These are phyloP conservation scores for Didymella segeticola DNA, from an alignment of 2,329 filamentous ascomycete species.

Conservation along the genomic window DNA sequence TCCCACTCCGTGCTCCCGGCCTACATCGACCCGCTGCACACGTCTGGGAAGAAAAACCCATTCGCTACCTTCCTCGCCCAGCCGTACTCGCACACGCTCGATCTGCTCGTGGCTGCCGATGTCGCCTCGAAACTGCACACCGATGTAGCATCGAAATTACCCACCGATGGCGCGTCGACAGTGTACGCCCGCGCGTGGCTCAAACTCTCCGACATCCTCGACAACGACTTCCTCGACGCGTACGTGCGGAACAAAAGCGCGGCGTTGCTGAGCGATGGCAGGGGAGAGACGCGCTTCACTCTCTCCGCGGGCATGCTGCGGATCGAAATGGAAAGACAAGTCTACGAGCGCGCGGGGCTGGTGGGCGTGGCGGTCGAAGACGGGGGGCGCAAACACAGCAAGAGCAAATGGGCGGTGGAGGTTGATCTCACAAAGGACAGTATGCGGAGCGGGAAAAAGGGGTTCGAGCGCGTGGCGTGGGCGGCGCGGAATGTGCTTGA, in stretches of 20 bases:
- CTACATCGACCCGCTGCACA: conserved; percentile 69
- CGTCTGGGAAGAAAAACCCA: conserved; percentile 70
- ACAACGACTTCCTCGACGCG: conserved; percentile 78
- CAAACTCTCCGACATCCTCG: conserved; percentile 73
- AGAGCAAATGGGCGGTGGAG: conserved; percentile 80
- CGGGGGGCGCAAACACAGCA: conserved; percentile 67
- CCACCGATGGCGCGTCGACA: too few species aligned
- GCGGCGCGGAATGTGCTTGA: conserved; percentile 80
- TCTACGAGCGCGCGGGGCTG: conserved; percentile 83
- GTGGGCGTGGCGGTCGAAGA: conserved; percentile 70
- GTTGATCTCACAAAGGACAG: conserved; percentile 74
- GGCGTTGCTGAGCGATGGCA: conserved; percentile 83
- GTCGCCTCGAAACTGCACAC: too few species aligned
- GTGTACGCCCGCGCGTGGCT: conserved; percentile 74
- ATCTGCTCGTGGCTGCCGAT: conserved; percentile 65
- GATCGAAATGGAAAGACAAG: conserved; percentile 79
- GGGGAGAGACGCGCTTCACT: conserved; percentile 73
- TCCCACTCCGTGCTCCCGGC: conserved; percentile 70
- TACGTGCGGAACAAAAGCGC: conserved; percentile 85
- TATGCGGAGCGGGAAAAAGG: conserved; percentile 84
- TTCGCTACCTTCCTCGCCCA: conserved; percentile 73
- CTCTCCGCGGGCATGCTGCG: conserved; percentile 73
- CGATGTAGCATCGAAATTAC: too few species aligned
- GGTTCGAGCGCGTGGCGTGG: conserved; percentile 78
- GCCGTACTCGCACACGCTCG: conserved; percentile 72